Conservation (phyloP, 305 asterid species). For the Fraxinus angustifolia region DNA sequence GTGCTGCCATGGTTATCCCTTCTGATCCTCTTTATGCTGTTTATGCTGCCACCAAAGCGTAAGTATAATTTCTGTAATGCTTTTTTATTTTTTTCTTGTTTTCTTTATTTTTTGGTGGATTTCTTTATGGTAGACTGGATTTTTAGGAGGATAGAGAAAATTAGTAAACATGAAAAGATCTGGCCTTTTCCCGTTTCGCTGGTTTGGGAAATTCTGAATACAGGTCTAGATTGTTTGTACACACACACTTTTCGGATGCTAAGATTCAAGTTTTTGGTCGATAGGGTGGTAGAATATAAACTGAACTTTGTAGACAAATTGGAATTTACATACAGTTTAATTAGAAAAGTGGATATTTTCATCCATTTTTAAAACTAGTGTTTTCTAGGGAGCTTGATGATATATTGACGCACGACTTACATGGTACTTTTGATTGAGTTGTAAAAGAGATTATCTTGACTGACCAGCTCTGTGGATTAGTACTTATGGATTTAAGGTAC, state of each 20-base stretch:
- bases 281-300: neutral
- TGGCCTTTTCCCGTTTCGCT: neutral
- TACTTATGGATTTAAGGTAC: neutral
- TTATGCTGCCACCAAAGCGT: conserved; percentile 92
- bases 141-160: neutral
- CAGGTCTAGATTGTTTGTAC: neutral
- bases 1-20: conserved; percentile 76
- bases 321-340: neutral
- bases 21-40: conserved; percentile 87
- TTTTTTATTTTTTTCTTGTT: neutral
- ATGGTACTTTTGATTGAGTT: neutral
- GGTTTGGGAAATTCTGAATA: neutral
- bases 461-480: neutral
- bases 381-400: neutral
- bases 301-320: neutral
- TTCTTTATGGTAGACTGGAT: neutral
- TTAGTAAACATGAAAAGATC: neutral
- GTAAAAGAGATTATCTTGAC: neutral
- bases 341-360: neutral
- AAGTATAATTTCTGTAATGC: conserved; percentile 31
- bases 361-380: neutral
- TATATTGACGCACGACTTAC: neutral
- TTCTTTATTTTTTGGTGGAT: neutral
- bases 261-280: neutral
- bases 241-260: neutral